Evolutionary conservation across 306 rosid species (phyloP), one percentile per base, ranked within the genome.

Genomic region (Vachellia collinsii): DNA sequence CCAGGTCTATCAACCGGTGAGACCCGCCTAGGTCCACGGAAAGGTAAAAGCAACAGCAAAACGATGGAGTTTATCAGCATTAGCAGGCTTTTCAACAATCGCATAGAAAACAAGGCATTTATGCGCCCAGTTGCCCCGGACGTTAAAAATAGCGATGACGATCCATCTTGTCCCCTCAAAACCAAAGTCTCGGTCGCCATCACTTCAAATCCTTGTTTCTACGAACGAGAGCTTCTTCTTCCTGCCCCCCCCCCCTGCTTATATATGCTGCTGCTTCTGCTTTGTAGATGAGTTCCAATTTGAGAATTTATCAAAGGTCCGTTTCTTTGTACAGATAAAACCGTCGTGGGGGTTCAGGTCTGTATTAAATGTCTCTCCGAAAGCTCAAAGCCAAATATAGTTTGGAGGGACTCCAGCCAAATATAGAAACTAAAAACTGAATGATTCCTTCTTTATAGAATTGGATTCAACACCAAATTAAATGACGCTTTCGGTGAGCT

Each of bases 91-190:
- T 85, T 87, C 86, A 90, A 70, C 2, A 89, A 87, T 38, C 87
- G 90, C 13, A 79, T 38, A 8, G 98, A 89, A 54, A 88, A 79
- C 74, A 91, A 44, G 44, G 96, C 94, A 76, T 44, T 83, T 42
- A 92, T 64, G 11, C 95, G 80, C 3, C 97, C 92, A 23, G 92
- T 91, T 0, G 95, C 93, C 1, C 97, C 97, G 4, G 97, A 93
- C 20, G 96, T 91, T 25, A 93, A 64, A 5, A 91, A 75, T 51
- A 86, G 22, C 47, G 79, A 72, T 3, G 79, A 42, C 38, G 56
- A 70, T 43, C 56, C 64, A 11, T 83, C 79, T 23, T 61, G 76
- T 53, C 79, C 79, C 80, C 70, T 87, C 7, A 38, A 68, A 54
- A 79, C 69, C 73, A 70, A 8, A 41, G 81, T 8, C 61, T 85